Evolutionary conservation across 2,329 filamentous ascomycete genomes (phyloP).

Genomic region (Anthostomella pinea): DNA sequence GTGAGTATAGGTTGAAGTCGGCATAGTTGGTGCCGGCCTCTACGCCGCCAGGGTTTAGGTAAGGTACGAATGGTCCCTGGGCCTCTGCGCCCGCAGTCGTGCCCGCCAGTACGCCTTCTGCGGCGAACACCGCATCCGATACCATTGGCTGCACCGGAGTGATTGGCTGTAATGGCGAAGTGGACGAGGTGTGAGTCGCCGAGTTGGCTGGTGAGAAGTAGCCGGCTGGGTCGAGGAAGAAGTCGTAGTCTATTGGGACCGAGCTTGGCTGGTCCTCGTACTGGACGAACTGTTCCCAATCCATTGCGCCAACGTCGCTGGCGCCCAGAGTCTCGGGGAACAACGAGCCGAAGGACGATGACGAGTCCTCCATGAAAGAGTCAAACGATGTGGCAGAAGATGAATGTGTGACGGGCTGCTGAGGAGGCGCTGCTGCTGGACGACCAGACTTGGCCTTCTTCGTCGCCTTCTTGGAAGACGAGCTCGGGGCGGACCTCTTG

Average conservation of each 20-base stretch:
- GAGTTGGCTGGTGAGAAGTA: conserved; percentile 39
- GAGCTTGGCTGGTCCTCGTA: conserved; percentile 39
- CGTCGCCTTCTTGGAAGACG: conserved; percentile 34
- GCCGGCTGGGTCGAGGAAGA: conserved; percentile 42
- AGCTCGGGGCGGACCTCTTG: conserved; percentile 43
- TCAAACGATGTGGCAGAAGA: conserved; percentile 14
- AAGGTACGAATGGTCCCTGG: conserved; percentile 36
- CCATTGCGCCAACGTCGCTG: conserved; percentile 21
- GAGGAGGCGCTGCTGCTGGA: conserved; percentile 21
- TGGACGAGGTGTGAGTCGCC: conserved; percentile 26
- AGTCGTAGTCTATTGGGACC: conserved; percentile 41
- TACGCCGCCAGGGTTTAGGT: conserved; percentile 36
- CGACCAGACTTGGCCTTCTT: conserved; percentile 36
- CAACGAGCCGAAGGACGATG: conserved; percentile 19
- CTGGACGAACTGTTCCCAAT: conserved; percentile 48
- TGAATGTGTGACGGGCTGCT: conserved; percentile 10
- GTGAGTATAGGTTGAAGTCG: conserved; percentile 57
- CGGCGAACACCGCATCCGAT: conserved; percentile 5
- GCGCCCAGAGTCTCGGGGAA: conserved; percentile 15
- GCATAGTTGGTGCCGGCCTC: conserved; percentile 44
- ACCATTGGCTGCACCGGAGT: conserved; percentile 19
- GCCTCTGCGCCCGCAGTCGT: conserved; percentile 8
- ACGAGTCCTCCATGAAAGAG: conserved; percentile 12
- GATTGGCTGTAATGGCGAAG: conserved; percentile 35
- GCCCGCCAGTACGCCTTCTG: conserved; percentile 9